phyloP scores from a whole-genome alignment of 179 eudicot genomes.

The Beta lomatogona region DNA sequence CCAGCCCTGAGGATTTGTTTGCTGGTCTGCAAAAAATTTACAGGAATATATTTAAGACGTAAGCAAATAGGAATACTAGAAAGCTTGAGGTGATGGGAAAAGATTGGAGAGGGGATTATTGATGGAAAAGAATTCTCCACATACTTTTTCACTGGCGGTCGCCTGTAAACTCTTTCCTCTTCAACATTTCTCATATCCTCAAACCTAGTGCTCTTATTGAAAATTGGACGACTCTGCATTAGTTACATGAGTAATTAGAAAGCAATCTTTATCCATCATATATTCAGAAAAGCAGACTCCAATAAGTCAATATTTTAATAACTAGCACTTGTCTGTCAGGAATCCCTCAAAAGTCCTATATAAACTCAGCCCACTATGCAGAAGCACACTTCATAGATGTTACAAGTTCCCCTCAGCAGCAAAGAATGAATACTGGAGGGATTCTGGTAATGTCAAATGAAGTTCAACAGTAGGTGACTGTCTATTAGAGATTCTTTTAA shows the following conservation, averaged over 20 bases:
- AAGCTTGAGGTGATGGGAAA: not conserved
- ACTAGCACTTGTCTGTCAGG: not conserved
- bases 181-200: constrained; percentile 84
- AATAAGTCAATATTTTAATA: not conserved
- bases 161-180: constrained; percentile 65
- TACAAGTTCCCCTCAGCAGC: not conserved
- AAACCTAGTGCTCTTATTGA: constrained; percentile 88
- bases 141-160: constrained; percentile 67
- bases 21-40: constrained; percentile 42
- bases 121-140: not conserved
- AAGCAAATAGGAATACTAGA: not conserved
- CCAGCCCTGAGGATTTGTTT: constrained; percentile 55
- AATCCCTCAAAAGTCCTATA: not conserved
- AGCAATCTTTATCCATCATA: constrained; percentile 1
- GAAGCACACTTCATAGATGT: not conserved
- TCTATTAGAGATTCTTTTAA: too few species aligned
- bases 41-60: not conserved
- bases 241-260: constrained; percentile 37
- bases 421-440: not conserved
- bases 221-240: constrained; percentile 86
- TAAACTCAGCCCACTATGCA: not conserved
- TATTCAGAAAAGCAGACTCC: not conserved
- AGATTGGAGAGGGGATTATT: not conserved
- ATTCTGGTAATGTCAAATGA: not conserved
- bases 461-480: too few species aligned